Base-by-base conservation (phyloP, 202 grass and related monocot genomes). In the Carex sylvatica region DNA sequence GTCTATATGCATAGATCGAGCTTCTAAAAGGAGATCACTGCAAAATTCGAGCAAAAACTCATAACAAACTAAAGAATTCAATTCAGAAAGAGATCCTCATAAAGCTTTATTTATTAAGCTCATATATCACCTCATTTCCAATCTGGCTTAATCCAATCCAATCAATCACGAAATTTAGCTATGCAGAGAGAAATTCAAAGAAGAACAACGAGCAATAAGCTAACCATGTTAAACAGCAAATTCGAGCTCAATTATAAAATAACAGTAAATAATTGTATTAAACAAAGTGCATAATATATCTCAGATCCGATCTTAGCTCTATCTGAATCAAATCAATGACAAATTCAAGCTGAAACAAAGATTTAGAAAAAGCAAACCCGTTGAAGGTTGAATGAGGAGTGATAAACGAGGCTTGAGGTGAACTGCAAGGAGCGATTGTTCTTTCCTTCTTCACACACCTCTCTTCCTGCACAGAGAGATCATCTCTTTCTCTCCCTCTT, bases 371-470 rank as follows among this genome's bases (percentile, higher is more conserved):
- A 16, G 22, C 81, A 68, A 83, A 96, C 96, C 93, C 89, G 85
- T 83, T 88, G 77, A 96, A 99, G 67, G 26, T 75, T 28, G 85
- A 90, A 28, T 83, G 81, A 80, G 26, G 88, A 78, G 85, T 70
- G 54, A 84, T 87, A 87, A 82, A 89, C 47, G 87, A 78, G 74
- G 69, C 26, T 60, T 70, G 67, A 36, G 86, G 90, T 19, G 91
- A 87, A 51, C 52, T 67, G 74, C 87, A 83, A 40, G 69, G 87
- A 70, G 88, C 58, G 16, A 88, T 62, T 70, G 85, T 59, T 42
- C 61, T 74, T 35, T 78, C 80, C 61, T 83, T 85, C 83, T 74
- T 80, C 47, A 64, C 44, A 44, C 40, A 35, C 13, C 40, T 76
- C 65, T 71, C 40, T 23, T 65, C 59, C 26, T 31, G 18, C 55